A percentile compares a stretch with the other conserved stretches of the same genome.
These are phyloP conservation scores for Trichothecium sympodiale DNA, from an alignment of 2,329 filamentous ascomycete genomes.

Conservation along the genomic window DNA sequence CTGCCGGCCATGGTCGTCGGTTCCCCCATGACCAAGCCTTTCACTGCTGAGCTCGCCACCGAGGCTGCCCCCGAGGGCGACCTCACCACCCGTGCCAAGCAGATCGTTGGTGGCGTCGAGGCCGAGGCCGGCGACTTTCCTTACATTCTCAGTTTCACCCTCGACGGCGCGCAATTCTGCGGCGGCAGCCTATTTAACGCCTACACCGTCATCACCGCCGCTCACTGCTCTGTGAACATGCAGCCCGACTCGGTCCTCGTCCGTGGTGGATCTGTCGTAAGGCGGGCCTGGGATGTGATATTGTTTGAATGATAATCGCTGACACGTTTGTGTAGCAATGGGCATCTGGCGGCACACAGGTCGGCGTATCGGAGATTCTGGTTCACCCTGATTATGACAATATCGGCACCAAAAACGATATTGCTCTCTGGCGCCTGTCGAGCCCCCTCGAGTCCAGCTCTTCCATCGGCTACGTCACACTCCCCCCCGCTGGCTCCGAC, in stretches of 20 bases:
- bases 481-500: constrained; percentile 14
- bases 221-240: constrained; percentile 14
- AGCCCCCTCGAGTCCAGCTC: constrained; percentile 10
- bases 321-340: neutral
- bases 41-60: no score
- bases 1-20: no score
- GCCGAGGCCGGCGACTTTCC: constrained; percentile 17
- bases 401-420: constrained; percentile 12
- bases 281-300: neutral
- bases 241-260: neutral
- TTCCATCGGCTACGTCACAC: constrained; percentile 13
- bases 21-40: no score
- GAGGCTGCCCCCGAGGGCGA: no score
- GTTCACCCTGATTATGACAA: constrained; percentile 13
- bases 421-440: constrained; percentile 18
- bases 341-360: constrained; percentile 13
- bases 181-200: constrained; percentile 18
- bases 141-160: constrained; percentile 17
- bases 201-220: constrained; percentile 19
- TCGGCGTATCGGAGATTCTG: constrained; percentile 13
- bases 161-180: constrained; percentile 12
- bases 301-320: neutral
- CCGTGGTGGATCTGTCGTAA: neutral
- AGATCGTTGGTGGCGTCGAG: constrained; percentile 14
- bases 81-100: no score